Percentiles rank a stretch among this genome's conserved stretches.
Conservation (phyloP, 2,329 filamentous ascomycete genomes). For the Cryphonectria naterciae region DNA sequence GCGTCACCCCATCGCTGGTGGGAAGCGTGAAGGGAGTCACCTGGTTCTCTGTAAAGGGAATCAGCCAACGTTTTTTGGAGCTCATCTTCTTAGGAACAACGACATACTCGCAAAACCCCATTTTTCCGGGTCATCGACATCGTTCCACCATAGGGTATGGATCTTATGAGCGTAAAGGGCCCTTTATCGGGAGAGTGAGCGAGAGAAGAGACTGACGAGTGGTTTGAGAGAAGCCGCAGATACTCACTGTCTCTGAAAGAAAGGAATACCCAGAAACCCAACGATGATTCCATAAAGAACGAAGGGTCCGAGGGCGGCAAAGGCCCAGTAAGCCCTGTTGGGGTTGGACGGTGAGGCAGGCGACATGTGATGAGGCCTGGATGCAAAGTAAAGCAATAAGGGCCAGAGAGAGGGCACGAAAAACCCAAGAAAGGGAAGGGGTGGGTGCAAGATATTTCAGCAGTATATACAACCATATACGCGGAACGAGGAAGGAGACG, state of each 20-base stretch:
- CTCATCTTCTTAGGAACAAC: background rate
- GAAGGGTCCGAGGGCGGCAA: conserved; percentile 57
- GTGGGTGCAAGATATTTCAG: background rate
- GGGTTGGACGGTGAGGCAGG: conserved; percentile 29
- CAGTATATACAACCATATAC: background rate
- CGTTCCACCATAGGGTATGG: conserved; percentile 71
- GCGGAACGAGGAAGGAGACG: background rate
- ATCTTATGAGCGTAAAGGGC: conserved; percentile 83
- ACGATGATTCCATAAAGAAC: conserved; percentile 70
- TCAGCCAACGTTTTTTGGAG: background rate
- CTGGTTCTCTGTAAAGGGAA: conserved; percentile 68
- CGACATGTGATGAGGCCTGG: background rate
- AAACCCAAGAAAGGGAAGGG: background rate
- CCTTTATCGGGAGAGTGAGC: conserved; percentile 49
- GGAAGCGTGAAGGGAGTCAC: conserved; percentile 81
- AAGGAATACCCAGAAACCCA: conserved; percentile 67
- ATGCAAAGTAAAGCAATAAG: background rate
- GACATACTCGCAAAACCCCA: conserved; percentile 83
- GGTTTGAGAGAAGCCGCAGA: background rate
- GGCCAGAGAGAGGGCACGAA: background rate
- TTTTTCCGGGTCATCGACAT: conserved; percentile 75
- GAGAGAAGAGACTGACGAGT: background rate
- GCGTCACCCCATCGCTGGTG: conserved; percentile 73
- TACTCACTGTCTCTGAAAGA: conserved; percentile 78
- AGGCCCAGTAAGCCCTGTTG: conserved; percentile 54